Percentiles rank a stretch among this genome's conserved stretches.
Evolutionary conservation across 345 rosid species (phyloP).

Genomic region (Lenwebbia sp.): DNA sequence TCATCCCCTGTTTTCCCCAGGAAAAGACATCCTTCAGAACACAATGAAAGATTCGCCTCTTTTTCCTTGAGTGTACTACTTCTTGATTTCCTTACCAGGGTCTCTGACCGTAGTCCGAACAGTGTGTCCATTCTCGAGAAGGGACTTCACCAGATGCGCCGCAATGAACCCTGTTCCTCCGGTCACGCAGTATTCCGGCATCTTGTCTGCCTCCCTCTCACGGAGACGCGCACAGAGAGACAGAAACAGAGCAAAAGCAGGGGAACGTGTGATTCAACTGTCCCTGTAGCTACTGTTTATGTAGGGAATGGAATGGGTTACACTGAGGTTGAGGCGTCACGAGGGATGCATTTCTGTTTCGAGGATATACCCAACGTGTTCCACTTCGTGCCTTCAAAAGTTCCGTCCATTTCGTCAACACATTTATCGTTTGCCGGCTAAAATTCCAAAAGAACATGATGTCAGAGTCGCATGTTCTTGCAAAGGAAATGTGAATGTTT

Average conservation of each 20-base stretch:
- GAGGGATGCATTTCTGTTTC: not conserved
- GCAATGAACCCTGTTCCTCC: conserved; percentile 94
- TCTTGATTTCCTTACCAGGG: conserved; percentile 32
- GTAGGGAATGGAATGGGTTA: not conserved
- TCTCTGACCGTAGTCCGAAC: conserved; percentile 76
- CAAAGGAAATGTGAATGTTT: too few relatives aligned
- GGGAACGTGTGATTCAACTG: not conserved
- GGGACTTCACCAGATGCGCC: conserved; percentile 51
- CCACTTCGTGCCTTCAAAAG: too few relatives aligned
- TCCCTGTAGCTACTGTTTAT: not conserved
- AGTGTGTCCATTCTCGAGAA: conserved; percentile 51
- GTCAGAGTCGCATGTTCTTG: too few relatives aligned
- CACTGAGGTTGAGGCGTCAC: not conserved
- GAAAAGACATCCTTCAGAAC: not conserved
- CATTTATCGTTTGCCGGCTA: too few relatives aligned
- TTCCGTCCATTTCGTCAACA: too few relatives aligned
- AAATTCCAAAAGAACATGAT: too few relatives aligned
- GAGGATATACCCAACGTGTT: not conserved
- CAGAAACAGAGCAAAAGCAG: not conserved
- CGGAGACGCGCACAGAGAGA: not conserved
- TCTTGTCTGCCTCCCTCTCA: conserved; percentile 1
- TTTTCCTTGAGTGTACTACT: not conserved
- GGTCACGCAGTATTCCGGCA: conserved; percentile 84
- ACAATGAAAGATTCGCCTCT: not conserved
- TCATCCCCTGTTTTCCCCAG: conserved; percentile 22